Evolutionary conservation across 2,329 filamentous ascomycete genomes (phyloP), one percentile per base, ranked within the genome.

Genomic region (Fusarium euwallaceae): DNA sequence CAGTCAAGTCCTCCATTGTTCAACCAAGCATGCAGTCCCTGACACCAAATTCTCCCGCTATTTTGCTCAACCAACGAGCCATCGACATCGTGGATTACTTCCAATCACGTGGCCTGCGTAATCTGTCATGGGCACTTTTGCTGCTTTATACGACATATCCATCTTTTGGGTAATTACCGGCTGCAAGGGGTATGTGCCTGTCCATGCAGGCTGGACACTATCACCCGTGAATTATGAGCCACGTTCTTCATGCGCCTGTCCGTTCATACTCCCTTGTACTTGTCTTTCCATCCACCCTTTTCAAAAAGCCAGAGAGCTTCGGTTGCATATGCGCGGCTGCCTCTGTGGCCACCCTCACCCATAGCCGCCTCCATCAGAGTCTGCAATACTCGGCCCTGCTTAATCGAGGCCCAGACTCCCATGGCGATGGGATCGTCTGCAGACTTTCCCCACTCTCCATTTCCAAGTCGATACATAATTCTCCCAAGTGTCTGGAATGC

Each of bases 401-500:
- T 92, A 27, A 97, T 85, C 63, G 92, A 92, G 32, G 87, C 86
- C 96, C 96, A 98, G n/a, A 98, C 83, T 1, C 95, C 95, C 80
- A 92, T 90, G 16, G 93, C 92, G 66, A 95, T 85, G 24, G 88
- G 87, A 45, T 89, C 87, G 67, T 92, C 85, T 39, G 82, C 83
- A 7, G 81, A 83, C 67, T 91, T 90, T 1, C 94, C 90, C 86
- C 89, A 92, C 70, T 92, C 89, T 2, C 91, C 95, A 59, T 87
- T 89, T 0, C 97, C 96, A 0, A 99, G 86, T 10, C 95, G 88
- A 81, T 94, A 98, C 17, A 98, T 83, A 7, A 98, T 89, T 22
- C 97, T 88, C 0, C 97, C 97, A 1, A 98, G 86, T 0, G 95
- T 96, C 83, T 98, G 96, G 83, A 95, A 98, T 0, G 97, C 95